Base-by-base conservation (phyloP, 1,284 basidiomycete species). In the Melampsora occidentalis region DNA sequence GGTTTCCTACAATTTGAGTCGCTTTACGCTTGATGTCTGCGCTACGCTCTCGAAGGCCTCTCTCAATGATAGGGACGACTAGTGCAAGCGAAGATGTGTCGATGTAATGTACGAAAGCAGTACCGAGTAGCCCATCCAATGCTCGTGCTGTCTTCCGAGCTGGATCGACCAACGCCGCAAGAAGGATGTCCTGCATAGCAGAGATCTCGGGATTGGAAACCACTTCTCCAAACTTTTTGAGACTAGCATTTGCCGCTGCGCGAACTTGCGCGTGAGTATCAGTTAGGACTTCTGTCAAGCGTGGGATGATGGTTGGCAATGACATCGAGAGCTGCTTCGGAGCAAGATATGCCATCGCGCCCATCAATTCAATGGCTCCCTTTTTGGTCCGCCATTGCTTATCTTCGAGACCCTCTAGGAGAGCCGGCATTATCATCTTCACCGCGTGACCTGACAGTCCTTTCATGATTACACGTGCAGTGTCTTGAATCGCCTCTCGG, bases 331-430 rank as follows among this genome's bases (percentile, higher is more conserved):
- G 88, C 83, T 99, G 97, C 68, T 90, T 89, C 2, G 96, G 97
- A 6, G 97, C 94, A 84, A 96, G 97, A 84, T 96, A 99, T 0
- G 97, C 97, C 95, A 99, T 99, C 86, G 95, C 92, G 49, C 97
- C 97, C 73, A 99, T 86, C n/a, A 77, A 42, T 65, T 77, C 75
- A 48, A 77, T 77, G 9, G 75, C 75, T 20, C 75, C 75, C 22
- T 77, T 77, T 49, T 77, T 77, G 16, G 75, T 70, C 39, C 75
- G 66, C 75, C 75, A 77, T 53, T 77, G 97, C 83, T 97, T 98
- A 83, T 99, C 97, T 80, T 98, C 95, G 65, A 99, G 86, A 48
- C 94, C 96, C 48, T 90, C 90, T 5, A 99, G 87, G 9, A 99
- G 84, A 1, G 91, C 91, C 0, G 97, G 97, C 6, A 99, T 85